Conservation (phyloP, 176 grass and related monocot species). For the Leersia perrieri region DNA sequence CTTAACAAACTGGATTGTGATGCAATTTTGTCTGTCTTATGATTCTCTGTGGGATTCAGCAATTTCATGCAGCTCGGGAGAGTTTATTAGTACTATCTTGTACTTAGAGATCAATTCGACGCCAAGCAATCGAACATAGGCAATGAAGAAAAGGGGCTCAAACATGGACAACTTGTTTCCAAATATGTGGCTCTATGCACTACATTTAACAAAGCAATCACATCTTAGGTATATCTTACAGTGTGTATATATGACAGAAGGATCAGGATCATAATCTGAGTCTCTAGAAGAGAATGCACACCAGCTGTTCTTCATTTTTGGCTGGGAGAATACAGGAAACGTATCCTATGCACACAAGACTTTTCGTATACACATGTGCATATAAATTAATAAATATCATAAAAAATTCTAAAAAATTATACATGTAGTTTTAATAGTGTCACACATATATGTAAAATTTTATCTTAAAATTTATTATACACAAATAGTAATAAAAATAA, state of each 20-base stretch:
- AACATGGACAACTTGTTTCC: too few species aligned
- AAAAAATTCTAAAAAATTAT: too few species aligned
- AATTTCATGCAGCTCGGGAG: neutral
- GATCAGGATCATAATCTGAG: neutral
- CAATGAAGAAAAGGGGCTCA: too few species aligned
- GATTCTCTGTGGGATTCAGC: neutral
- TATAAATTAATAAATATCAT: too few species aligned
- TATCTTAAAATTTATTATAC: too few species aligned
- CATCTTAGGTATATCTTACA: neutral
- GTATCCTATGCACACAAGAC: too few species aligned
- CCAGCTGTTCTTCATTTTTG: neutral
- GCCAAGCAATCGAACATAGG: neutral
- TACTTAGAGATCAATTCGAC: neutral
- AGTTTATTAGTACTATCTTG: neutral
- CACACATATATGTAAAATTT: too few species aligned
- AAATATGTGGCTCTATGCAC: too few species aligned
- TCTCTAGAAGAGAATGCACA: neutral
- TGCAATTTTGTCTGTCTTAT: neutral
- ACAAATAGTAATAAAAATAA: too few species aligned
- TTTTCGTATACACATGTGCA: too few species aligned
- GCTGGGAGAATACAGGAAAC: slow-evolving; percentile 9
- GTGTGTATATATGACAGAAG: neutral
- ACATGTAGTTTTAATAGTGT: too few species aligned
- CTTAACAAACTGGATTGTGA: neutral
- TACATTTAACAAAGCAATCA: neutral